phyloP scores from a whole-genome alignment of 345 rosid genomes.

The Pugionium cornutum region DNA sequence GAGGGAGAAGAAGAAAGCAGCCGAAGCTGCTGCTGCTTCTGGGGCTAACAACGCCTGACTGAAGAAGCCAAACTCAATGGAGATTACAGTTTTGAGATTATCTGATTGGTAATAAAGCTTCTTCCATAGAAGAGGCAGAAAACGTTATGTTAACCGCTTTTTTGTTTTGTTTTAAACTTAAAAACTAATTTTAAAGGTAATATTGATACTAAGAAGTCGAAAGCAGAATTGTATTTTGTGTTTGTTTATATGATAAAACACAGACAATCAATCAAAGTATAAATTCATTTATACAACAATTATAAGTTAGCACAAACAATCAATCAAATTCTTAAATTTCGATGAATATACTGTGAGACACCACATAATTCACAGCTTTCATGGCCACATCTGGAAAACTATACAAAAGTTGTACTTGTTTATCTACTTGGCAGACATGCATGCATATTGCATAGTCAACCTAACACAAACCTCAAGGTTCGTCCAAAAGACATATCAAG shows the following conservation, averaged over 20 bases:
- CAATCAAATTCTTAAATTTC: not conserved
- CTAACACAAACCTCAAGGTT: conserved; percentile 1
- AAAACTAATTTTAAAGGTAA: too few species aligned
- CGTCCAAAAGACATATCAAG: conserved; percentile 26
- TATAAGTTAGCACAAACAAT: too few species aligned
- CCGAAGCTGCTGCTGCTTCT: conserved; percentile 46
- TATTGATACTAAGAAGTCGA: too few species aligned
- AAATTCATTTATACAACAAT: not conserved
- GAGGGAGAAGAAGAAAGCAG: conserved; percentile 84
- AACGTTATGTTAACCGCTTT: conserved; percentile 10
- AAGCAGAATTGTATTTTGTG: too few species aligned
- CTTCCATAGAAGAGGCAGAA: not conserved
- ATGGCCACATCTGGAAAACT: not conserved
- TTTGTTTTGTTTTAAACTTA: not conserved
- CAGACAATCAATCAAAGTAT: too few species aligned
- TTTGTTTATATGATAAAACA: too few species aligned
- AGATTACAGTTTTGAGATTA: conserved; percentile 26
- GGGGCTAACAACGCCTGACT: conserved; percentile 33
- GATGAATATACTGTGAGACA: not conserved
- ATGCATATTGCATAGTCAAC: conserved; percentile 20
- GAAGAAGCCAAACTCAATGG: conserved; percentile 3
- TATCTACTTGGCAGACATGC: conserved; percentile 39
- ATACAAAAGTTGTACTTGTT: conserved; percentile 9
- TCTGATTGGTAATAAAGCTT: conserved; percentile 23
- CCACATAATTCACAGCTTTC: not conserved